Percentiles rank a stretch among this genome's conserved stretches.
These are phyloP conservation scores for Aspergillus egyptiacus DNA, from an alignment of 495 filamentous ascomycete genomes.

Conservation along the genomic window DNA sequence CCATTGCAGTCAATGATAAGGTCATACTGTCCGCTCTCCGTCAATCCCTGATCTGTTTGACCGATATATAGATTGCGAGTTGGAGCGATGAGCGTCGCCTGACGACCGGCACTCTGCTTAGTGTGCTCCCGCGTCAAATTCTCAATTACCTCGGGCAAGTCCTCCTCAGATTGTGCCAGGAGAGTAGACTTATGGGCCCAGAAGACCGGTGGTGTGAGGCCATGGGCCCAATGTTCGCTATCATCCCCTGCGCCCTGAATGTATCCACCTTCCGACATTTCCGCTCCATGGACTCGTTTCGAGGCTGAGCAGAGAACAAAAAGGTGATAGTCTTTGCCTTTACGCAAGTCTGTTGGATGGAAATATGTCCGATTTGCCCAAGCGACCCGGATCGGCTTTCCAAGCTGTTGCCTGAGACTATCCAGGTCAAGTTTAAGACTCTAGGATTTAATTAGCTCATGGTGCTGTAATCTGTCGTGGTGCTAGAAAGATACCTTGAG, in stretches of 20 bases:
- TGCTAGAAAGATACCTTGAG: constrained; percentile 42
- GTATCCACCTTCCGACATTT: constrained; percentile 68
- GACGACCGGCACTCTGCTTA: constrained; percentile 17
- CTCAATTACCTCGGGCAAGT: constrained; percentile 59
- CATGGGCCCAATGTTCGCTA: constrained; percentile 79
- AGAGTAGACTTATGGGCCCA: constrained; percentile 61
- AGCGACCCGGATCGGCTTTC: constrained; percentile 36
- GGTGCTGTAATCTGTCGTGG: background rate
- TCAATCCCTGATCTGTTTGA: constrained; percentile 13
- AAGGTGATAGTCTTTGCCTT: constrained; percentile 45
- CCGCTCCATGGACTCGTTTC: constrained; percentile 55
- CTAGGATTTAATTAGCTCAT: constrained; percentile 23
- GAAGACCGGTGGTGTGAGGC: constrained; percentile 69
- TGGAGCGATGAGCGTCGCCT: constrained; percentile 32
- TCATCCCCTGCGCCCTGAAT: constrained; percentile 95
- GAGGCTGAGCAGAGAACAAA: constrained; percentile 79
- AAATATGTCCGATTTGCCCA: constrained; percentile 41
- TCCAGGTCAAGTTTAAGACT: constrained; percentile 46
- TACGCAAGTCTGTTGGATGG: constrained; percentile 35
- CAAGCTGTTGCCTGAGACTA: constrained; percentile 31
- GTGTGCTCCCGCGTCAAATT: constrained; percentile 39
- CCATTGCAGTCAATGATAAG: constrained; percentile 43
- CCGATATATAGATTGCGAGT: constrained; percentile 39
- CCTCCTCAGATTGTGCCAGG: constrained; percentile 53
- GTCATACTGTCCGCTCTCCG: constrained; percentile 29